phyloP scores from a whole-genome alignment of 164 flowering plant species.

The Nymphaea thermarum region DNA sequence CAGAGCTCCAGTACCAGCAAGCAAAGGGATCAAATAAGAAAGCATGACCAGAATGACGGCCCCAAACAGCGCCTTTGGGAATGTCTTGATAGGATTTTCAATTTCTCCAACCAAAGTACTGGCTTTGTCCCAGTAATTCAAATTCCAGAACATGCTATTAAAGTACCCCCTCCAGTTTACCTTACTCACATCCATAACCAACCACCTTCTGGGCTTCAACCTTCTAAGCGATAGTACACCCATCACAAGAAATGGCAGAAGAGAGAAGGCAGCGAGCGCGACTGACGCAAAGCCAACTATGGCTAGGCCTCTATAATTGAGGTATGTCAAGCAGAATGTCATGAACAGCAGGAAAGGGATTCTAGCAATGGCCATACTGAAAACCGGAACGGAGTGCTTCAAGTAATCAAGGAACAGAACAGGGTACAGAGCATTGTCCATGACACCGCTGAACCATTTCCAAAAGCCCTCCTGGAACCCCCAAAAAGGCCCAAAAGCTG shows the following conservation, averaged over 20 bases:
- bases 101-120: conserved; percentile 86
- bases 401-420: conserved; percentile 80
- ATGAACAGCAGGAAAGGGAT: conserved; percentile 63
- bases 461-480: conserved; percentile 90
- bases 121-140: conserved; percentile 93
- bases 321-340: conserved; percentile 57
- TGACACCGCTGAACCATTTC: conserved; percentile 94
- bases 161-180: conserved; percentile 83
- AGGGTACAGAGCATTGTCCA: conserved; percentile 88
- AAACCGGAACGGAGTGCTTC: conserved; percentile 62
- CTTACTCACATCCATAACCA: conserved; percentile 42
- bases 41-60: conserved; percentile 61
- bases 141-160: conserved; percentile 84
- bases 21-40: conserved; percentile 70
- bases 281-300: conserved; percentile 78
- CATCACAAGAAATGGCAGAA: conserved; percentile 64
- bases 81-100: conserved; percentile 52
- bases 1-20: conserved; percentile 84
- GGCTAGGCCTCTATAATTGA: conserved; percentile 70
- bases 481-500: conserved; percentile 92
- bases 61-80: conserved; percentile 70
- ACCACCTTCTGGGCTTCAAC: conserved; percentile 44
- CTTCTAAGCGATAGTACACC: conserved; percentile 52
- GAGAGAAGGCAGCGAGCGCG: conserved; percentile 57
- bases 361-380: conserved; percentile 34